Evolutionary conservation across 1,284 basidiomycete genomes (phyloP).

Genomic region (Puccinia horiana): DNA sequence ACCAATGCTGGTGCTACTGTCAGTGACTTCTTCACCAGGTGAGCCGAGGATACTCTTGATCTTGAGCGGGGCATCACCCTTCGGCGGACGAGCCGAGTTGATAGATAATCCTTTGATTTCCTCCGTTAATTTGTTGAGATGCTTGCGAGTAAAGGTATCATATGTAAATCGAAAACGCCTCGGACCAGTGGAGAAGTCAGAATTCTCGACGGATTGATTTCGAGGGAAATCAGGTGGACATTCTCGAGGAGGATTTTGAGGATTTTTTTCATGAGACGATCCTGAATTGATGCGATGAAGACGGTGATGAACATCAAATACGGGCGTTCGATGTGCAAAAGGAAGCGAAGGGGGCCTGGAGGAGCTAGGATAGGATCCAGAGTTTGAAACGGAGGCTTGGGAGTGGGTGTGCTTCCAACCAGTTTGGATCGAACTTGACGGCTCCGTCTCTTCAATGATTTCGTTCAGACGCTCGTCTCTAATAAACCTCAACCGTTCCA

Average conservation of each 20-base stretch:
- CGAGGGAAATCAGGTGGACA: background rate
- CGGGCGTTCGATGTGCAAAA: constrained; percentile 47
- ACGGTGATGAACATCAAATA: constrained; percentile 10
- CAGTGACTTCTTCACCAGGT: constrained; percentile 43
- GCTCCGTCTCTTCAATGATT: constrained; percentile 43
- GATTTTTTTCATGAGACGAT: background rate
- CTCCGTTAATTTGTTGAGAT: constrained; percentile 85
- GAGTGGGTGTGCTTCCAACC: constrained; percentile 26
- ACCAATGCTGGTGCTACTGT: constrained; percentile 38
- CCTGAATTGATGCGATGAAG: constrained; percentile 17
- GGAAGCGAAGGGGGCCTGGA: constrained; percentile 38
- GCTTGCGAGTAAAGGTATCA: constrained; percentile 87
- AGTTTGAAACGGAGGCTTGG: constrained; percentile 2
- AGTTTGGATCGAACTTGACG: constrained; percentile 25
- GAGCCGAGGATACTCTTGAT: constrained; percentile 46
- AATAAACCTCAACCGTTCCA: constrained; percentile 26
- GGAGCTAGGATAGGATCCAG: constrained; percentile 36
- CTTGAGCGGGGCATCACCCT: constrained; percentile 23
- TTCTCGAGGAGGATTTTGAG: background rate
- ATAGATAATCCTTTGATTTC: constrained; percentile 59
- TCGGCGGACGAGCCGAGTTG: background rate
- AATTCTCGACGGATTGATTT: constrained; percentile 17
- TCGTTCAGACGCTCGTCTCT: constrained; percentile 33
- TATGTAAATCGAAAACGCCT: constrained; percentile 81
- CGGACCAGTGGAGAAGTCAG: background rate